Conservation (phyloP, 1,284 basidiomycete species). For the Papiliotrema nemorosa region DNA sequence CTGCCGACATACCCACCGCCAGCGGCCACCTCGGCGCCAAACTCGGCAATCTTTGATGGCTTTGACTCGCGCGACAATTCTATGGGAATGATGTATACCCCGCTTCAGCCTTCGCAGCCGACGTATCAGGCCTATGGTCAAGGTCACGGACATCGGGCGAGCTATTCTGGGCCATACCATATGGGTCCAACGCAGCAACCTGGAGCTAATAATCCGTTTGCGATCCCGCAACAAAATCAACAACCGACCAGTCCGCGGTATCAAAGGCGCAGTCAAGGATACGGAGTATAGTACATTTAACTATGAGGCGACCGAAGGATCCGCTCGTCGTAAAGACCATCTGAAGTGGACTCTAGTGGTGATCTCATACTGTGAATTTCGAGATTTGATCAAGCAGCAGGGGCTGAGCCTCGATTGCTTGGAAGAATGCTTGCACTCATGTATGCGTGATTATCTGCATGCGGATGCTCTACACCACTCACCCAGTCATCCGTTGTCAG, state of each 20-base stretch:
- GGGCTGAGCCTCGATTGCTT: too few relatives aligned
- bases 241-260: slow-evolving; percentile 19
- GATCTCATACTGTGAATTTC: too few relatives aligned
- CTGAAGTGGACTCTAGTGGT: too few relatives aligned
- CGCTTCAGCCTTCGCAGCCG: slow-evolving; percentile 35
- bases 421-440: too few relatives aligned
- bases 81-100: slow-evolving; percentile 45
- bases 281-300: slow-evolving; percentile 18
- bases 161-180: slow-evolving; percentile 39
- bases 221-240: slow-evolving; percentile 2
- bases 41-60: slow-evolving; percentile 33
- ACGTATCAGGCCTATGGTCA: slow-evolving; percentile 9
- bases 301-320: too few relatives aligned
- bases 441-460: too few relatives aligned
- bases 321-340: too few relatives aligned
- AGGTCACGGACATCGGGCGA: slow-evolving; percentile 21
- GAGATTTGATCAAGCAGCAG: too few relatives aligned
- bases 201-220: slow-evolving; percentile 18
- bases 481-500: too few relatives aligned
- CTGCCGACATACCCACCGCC: slow-evolving; percentile 47
- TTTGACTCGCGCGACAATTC: slow-evolving; percentile 35
- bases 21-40: slow-evolving; percentile 32
- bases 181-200: not conserved
- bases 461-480: too few relatives aligned
- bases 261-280: slow-evolving; percentile 24